Conservation (phyloP, 2,329 filamentous ascomycete species). For the Myriosclerotinia duriaeana region DNA sequence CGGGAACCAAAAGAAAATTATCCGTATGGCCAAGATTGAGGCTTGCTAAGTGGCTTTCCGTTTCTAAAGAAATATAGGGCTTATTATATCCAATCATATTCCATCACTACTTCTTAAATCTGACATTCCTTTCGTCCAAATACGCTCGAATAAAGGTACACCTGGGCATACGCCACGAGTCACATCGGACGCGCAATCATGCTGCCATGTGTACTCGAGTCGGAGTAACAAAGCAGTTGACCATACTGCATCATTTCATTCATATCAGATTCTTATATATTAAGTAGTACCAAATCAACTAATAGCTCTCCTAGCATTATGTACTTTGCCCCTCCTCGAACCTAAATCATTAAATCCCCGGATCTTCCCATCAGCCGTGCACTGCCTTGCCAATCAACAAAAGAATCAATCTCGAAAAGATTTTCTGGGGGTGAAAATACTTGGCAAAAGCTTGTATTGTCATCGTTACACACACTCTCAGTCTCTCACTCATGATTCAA, state of each 20-base stretch:
- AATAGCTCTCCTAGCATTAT: background rate
- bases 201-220: background rate
- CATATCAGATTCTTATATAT: background rate
- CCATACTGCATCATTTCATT: background rate
- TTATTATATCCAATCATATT: constrained; percentile 10
- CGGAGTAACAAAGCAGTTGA: background rate
- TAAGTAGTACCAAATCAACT: background rate
- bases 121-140: constrained; percentile 8
- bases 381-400: background rate
- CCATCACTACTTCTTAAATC: background rate
- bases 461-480: background rate
- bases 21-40: constrained; percentile 10
- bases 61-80: background rate
- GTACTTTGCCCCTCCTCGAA: background rate
- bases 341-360: background rate
- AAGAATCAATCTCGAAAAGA: background rate
- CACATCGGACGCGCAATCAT: background rate
- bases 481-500: too few species aligned
- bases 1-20: constrained; percentile 1
- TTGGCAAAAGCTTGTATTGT: constrained; percentile 9
- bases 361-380: constrained; percentile 8
- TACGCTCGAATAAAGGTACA: background rate
- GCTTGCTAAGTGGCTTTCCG: background rate
- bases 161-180: background rate
- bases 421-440: background rate